phyloP scores from a whole-genome alignment of 225 moss, liverwort and hornwort genomes.

The Physcomitrellopsis africana region DNA sequence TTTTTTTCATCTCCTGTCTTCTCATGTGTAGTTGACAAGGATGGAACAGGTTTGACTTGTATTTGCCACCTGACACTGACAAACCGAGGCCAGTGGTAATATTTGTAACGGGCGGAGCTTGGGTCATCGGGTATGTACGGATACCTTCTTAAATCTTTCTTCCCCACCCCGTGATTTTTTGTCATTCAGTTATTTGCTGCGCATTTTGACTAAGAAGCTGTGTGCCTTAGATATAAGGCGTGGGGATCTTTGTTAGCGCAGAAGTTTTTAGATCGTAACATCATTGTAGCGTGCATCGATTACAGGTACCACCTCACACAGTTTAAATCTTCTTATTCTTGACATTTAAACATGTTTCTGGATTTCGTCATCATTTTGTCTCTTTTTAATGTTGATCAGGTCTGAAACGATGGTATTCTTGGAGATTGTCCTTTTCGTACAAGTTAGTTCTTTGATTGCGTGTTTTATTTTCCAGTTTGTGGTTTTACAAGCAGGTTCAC shows the following conservation, averaged over 20 bases:
- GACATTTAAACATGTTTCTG: not conserved
- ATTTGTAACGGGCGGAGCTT: slow-evolving; percentile 81
- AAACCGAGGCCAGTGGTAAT: slow-evolving; percentile 64
- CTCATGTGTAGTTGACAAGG: not conserved
- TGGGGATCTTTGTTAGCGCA: slow-evolving; percentile 72
- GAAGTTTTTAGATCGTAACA: slow-evolving; percentile 61
- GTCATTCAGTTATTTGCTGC: not conserved
- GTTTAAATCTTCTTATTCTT: not conserved
- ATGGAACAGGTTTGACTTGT: slow-evolving; percentile 62
- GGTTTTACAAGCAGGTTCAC: not conserved
- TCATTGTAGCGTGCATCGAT: slow-evolving; percentile 73
- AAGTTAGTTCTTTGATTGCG: too few species aligned
- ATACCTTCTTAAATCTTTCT: not conserved
- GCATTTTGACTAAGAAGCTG: slow-evolving; percentile 5
- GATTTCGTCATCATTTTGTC: too few species aligned
- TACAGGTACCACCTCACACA: slow-evolving; percentile 40
- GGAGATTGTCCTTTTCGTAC: too few species aligned
- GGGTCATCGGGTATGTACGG: slow-evolving; percentile 71
- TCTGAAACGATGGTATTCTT: too few species aligned
- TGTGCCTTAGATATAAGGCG: slow-evolving; percentile 56
- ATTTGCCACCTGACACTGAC: slow-evolving; percentile 51
- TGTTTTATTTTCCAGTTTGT: not conserved
- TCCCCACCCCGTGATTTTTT: not conserved
- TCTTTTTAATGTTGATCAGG: too few species aligned
- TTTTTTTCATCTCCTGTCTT: not conserved